A percentile compares a stretch with the other conserved stretches of the same genome.
These are phyloP conservation scores for Erodium maritimum DNA, from an alignment of 345 rosid genomes.

Conservation along the genomic window DNA sequence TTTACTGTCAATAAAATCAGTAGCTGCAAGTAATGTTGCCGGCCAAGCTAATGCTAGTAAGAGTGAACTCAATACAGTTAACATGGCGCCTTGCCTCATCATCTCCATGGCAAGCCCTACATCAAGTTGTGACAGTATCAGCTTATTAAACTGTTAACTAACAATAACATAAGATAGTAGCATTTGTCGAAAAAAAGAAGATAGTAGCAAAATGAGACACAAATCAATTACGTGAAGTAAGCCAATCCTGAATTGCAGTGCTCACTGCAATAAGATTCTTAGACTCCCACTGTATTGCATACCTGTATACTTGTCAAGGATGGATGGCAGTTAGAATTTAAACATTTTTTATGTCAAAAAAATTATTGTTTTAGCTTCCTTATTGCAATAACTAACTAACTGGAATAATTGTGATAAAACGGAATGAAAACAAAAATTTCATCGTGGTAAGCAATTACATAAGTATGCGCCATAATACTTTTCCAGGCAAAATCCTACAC, in stretches of 20 bases:
- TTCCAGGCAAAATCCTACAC: not conserved
- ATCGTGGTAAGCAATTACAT: not conserved
- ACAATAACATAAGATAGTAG: slow-evolving; percentile 3
- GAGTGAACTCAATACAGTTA: slow-evolving; percentile 80
- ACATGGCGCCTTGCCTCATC: slow-evolving; percentile 96
- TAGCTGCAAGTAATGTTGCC: slow-evolving; percentile 63
- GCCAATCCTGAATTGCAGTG: slow-evolving; percentile 96
- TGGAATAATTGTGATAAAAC: too few species aligned
- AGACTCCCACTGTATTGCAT: slow-evolving; percentile 88
- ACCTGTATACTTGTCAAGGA: slow-evolving; percentile 32
- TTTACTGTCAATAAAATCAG: slow-evolving; percentile 87
- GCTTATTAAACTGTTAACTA: too few species aligned
- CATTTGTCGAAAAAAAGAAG: too few species aligned
- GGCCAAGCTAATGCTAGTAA: slow-evolving; percentile 87
- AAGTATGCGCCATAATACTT: not conserved
- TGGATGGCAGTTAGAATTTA: not conserved
- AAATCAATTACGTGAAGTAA: slow-evolving; percentile 80
- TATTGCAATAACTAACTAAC: not conserved
- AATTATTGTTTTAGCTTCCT: not conserved
- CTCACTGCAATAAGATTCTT: slow-evolving; percentile 81
- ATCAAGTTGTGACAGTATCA: not conserved
- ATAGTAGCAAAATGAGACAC: too few species aligned
- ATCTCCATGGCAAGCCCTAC: slow-evolving; percentile 62
- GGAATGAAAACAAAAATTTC: not conserved
- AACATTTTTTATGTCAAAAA: not conserved